A percentile compares a stretch with the other conserved stretches of the same genome.
These are phyloP conservation scores for Erysimum cheiri DNA, from an alignment of 441 rosid genomes.

Conservation along the genomic window DNA sequence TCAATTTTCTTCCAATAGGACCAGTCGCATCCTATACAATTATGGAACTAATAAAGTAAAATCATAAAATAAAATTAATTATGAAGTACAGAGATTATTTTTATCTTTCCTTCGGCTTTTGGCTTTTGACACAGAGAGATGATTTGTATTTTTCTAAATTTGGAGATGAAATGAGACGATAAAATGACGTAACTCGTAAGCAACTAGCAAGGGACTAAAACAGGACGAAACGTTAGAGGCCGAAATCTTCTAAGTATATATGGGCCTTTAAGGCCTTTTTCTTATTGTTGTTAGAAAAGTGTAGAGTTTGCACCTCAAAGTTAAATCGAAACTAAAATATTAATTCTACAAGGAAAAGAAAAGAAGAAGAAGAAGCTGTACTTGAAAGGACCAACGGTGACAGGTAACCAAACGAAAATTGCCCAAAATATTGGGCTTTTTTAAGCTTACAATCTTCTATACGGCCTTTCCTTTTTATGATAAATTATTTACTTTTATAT, in stretches of 20 bases:
- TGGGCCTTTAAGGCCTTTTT: not conserved
- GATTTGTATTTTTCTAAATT: not conserved
- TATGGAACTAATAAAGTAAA: too few species aligned
- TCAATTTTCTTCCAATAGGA: too few species aligned
- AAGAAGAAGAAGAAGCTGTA: not conserved
- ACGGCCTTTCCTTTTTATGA: constrained; percentile 22
- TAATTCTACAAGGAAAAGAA: not conserved
- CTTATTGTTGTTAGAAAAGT: not conserved
- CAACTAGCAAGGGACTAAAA: too few species aligned
- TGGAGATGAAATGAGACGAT: not conserved
- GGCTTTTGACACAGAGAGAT: too few species aligned
- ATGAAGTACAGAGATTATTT: too few species aligned
- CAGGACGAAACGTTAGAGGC: not conserved
- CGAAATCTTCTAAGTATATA: not conserved
- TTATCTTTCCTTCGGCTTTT: too few species aligned
- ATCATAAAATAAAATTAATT: too few species aligned
- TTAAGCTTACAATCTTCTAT: constrained; percentile 10
- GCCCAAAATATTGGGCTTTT: constrained; percentile 32
- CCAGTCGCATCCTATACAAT: too few species aligned
- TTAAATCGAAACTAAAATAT: constrained; percentile 7
- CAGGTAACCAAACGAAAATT: constrained; percentile 21
- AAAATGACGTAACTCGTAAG: too few species aligned
- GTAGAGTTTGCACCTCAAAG: not conserved
- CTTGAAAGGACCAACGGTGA: constrained; percentile 29
- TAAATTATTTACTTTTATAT: constrained; percentile 7